Evolutionary conservation across 371 early-diverging fungal species (phyloP), one percentile per base, ranked within the genome.

Genomic region (Coemansia sp.): DNA sequence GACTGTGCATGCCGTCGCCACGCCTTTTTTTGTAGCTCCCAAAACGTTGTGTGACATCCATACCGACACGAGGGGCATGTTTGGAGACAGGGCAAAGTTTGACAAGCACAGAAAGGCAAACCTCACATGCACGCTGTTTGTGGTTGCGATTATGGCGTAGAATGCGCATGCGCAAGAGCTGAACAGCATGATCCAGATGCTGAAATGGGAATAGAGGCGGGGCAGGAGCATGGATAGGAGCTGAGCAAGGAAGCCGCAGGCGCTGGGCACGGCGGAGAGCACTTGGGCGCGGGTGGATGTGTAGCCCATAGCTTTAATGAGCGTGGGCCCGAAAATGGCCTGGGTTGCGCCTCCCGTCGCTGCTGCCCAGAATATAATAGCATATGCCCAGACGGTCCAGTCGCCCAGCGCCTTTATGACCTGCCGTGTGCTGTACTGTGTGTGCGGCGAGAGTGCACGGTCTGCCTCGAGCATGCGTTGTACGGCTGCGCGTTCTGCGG

Each of bases 271-370:
- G 0, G 81, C 80, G 5, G 83, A 77, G 18, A 83, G 71, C 2
- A 84, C 39, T 53, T 84, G 85, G 18, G 84, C 78, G 23, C 68
- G 56, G 12, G 79, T 71, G n/a, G 74, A 59, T 6, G 68, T 68
- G 62, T 82, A 84, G 3, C 85, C 84, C 81, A 84, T 82, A 12
- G 77, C 71, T 16, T 53, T 28, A 48, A 84, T 84, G 54, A 84
- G 66, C 2, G 77, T 78, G 0, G 84, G 85, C 25, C 81, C 82
- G 59, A 81, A 81, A 50, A 81, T 72, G 11, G 81, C 82, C 56
- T 81, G 82, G 2, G 81, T 81, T 1, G 69, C 50, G 1, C 79
- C 81, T n/a, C 71, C 79, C 23, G 60, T 65, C 0, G 63, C 68
- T 6, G 78, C 67, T 1, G 74, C 67, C 71, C 80, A 74, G 47